These are phyloP conservation scores for Hygrophorus pudorinus DNA, from an alignment of 768 basidiomycete genomes.

Conservation along the genomic window DNA sequence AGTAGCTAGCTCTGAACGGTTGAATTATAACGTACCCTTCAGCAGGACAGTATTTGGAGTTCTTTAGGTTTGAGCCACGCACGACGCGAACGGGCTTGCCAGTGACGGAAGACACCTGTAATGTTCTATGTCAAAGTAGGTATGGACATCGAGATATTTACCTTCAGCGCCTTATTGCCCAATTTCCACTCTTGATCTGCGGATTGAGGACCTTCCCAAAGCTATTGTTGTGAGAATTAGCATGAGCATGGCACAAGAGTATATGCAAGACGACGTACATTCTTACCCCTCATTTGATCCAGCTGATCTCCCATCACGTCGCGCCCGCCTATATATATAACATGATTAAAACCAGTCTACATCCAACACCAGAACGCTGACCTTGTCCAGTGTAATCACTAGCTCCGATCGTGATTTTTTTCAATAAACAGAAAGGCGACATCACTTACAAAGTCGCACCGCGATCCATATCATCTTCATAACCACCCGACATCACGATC, in stretches of 20 bases:
- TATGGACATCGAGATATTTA: background rate
- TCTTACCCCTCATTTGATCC: background rate
- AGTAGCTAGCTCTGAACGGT: background rate
- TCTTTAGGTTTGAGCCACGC: background rate
- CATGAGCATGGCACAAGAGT: background rate
- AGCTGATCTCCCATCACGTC: background rate
- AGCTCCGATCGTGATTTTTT: background rate
- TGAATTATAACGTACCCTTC: background rate
- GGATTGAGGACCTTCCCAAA: background rate
- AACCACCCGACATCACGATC: background rate
- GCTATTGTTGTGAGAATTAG: background rate
- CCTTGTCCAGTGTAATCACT: slow-evolving; percentile 1
- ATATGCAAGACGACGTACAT: background rate
- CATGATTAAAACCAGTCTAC: background rate
- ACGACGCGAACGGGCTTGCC: slow-evolving; percentile 1
- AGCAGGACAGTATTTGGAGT: background rate
- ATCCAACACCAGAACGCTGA: background rate
- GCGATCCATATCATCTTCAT: slow-evolving; percentile 1
- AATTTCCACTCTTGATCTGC: background rate
- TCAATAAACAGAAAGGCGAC: too few relatives aligned
- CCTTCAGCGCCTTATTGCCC: slow-evolving; percentile 1
- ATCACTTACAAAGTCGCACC: background rate
- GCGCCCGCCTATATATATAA: background rate
- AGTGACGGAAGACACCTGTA: background rate
- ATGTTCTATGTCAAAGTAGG: background rate